A percentile compares a stretch with the other conserved stretches of the same genome.
Evolutionary conservation across 2,329 filamentous ascomycete species (phyloP).

Genomic region (Phaeophleospora eucalypticola): DNA sequence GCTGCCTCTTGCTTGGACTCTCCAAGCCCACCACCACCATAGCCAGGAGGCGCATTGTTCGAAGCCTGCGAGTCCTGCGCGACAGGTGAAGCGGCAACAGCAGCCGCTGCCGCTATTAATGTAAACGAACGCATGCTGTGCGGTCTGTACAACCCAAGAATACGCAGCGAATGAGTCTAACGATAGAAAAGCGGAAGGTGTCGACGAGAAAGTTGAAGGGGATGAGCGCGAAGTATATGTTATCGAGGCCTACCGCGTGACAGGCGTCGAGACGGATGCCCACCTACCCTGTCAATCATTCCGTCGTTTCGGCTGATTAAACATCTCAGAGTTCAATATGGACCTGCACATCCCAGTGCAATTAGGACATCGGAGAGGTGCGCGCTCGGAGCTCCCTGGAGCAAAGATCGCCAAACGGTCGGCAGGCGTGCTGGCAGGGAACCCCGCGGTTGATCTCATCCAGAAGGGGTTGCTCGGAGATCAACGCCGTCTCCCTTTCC

Average conservation of each 20-base stretch:
- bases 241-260: neutral
- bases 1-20: constrained; percentile 15
- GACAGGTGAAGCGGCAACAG: constrained; percentile 6
- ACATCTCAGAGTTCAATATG: neutral
- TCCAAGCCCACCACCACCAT: constrained; percentile 3
- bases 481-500: neutral
- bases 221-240: too few relatives aligned
- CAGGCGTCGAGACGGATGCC: neutral
- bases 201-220: too few relatives aligned
- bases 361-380: neutral
- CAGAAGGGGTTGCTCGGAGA: neutral
- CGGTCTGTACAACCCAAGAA: neutral
- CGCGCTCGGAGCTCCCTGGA: neutral
- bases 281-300: neutral
- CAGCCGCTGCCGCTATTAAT: constrained; percentile 3
- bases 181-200: neutral
- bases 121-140: constrained; percentile 5
- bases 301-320: neutral
- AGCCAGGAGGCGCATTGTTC: too few relatives aligned
- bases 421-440: neutral
- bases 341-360: neutral
- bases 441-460: neutral
- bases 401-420: neutral
- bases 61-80: too few relatives aligned
- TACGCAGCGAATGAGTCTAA: neutral